Percentiles rank a stretch among this genome's conserved stretches.
Conservation (phyloP, 2,329 filamentous ascomycete genomes). For the Colletotrichum simmondsii region DNA sequence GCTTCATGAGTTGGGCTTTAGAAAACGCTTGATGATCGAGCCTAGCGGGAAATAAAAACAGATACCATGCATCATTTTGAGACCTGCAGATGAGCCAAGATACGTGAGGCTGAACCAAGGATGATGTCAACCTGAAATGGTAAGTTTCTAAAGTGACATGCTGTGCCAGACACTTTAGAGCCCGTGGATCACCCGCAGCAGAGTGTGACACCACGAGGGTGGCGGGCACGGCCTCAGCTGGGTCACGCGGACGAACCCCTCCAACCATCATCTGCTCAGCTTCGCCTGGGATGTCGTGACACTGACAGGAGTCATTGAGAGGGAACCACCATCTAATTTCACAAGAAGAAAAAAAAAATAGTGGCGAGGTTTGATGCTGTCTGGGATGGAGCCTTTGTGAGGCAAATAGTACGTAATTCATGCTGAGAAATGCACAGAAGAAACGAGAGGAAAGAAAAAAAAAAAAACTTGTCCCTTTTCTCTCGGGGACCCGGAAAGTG, state of each 20-base stretch:
- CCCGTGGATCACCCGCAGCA: conserved; percentile 27
- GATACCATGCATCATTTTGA: not conserved
- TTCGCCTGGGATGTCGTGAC: conserved; percentile 17
- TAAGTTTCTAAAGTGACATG: not conserved
- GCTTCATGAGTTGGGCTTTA: not conserved
- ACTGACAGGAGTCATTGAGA: not conserved
- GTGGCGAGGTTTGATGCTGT: conserved; percentile 9
- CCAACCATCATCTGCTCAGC: conserved; percentile 13
- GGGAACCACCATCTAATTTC: not conserved
- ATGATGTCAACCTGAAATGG: conserved; percentile 29
- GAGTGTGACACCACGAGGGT: conserved; percentile 14
- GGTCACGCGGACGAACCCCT: conserved; percentile 20
- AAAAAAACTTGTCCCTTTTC: not conserved
- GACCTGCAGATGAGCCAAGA: not conserved
- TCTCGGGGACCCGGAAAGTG: not conserved
- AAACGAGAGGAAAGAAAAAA: too few species aligned
- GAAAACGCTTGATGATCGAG: conserved; percentile 2
- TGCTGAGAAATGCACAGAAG: not conserved
- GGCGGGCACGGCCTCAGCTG: not conserved
- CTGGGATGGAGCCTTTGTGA: not conserved
- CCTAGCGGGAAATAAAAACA: conserved; percentile 1
- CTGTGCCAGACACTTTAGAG: conserved; percentile 18
- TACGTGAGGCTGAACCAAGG: not conserved
- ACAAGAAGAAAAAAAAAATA: not conserved
- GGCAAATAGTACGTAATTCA: conserved; percentile 17